Conservation (phyloP, 1,284 basidiomycete species). For the Acaromyces ingoldii region DNA sequence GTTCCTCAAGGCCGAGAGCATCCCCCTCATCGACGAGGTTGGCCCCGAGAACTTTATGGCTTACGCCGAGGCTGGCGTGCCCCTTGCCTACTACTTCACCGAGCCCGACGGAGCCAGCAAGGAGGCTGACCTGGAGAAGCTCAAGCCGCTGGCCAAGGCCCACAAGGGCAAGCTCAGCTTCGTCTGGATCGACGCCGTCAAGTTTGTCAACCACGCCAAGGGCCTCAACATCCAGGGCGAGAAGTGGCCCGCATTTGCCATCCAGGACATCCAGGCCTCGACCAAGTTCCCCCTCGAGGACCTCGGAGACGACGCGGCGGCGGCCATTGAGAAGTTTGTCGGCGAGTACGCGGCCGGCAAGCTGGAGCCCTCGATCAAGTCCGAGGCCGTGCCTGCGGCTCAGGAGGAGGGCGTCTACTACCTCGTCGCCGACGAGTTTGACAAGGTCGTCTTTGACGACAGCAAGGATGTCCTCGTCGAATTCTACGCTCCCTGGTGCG, state of each 20-base stretch:
- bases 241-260: slow-evolving; percentile 88
- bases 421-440: slow-evolving; percentile 85
- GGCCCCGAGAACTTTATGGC: slow-evolving; percentile 85
- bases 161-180: slow-evolving; percentile 89
- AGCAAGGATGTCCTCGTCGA: slow-evolving; percentile 91
- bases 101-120: slow-evolving; percentile 71
- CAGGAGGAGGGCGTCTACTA: slow-evolving; percentile 78
- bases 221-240: slow-evolving; percentile 73
- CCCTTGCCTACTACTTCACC: slow-evolving; percentile 90
- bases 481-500: slow-evolving; percentile 87
- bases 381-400: slow-evolving; percentile 62
- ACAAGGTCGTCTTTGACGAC: slow-evolving; percentile 73
- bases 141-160: slow-evolving; percentile 72
- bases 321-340: slow-evolving; percentile 61
- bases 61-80: slow-evolving; percentile 77
- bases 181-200: slow-evolving; percentile 94
- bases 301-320: slow-evolving; percentile 58
- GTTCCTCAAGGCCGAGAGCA: slow-evolving; percentile 73
- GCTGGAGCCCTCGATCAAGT: slow-evolving; percentile 81
- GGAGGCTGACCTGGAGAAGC: slow-evolving; percentile 63
- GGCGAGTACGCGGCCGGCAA: slow-evolving; percentile 67
- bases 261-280: slow-evolving; percentile 77
- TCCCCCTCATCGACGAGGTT: slow-evolving; percentile 89
- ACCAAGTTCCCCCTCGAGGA: slow-evolving; percentile 85
- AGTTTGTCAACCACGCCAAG: slow-evolving; percentile 89